Evolutionary conservation across 176 grass and related monocot species (phyloP), one percentile per base, ranked within the genome.

Genomic region (Triticum dicoccoides): DNA sequence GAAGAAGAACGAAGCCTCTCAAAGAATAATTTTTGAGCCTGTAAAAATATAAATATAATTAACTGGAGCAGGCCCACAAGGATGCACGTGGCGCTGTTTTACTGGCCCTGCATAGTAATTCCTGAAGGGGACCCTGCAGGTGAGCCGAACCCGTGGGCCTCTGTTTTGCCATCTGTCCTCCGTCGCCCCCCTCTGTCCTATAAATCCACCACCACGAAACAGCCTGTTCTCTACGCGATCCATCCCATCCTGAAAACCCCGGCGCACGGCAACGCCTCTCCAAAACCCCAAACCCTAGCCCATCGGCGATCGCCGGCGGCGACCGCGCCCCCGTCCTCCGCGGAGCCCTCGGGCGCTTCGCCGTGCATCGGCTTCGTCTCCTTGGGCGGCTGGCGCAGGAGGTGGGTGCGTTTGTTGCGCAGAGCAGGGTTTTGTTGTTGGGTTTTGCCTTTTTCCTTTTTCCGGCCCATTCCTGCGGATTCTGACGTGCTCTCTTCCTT

Each of bases 401-500:
- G 87, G 61, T 15, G 59, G 1, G 61, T 9, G 42, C 51, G 5
- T 54, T 54, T 54, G 51, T 54, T 54, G 15, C 0, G 41, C 11
- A 17, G 79, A 80, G 74, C 25, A 76, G 56, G 76, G 62, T 39
- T 88, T 38, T 12, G 1, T 12, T 10, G 18, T 23, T 21, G 42
- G 63, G 58, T 24, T 73, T 85, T 76, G 4, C 73, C 1, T 30
- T 30, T 25, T 24, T 9, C 11, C 20, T 18, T 75, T 52, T 76
- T 14, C 12, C 25, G 49, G 23, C 4, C 4, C 4, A 9, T 78
- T 71, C 62, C 35, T 17, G 54, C 17, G 5, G 27, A 65, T 82
- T 83, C 80, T 72, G 79, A 86, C 34, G 65, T 25, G 29, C 15
- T 52, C 27, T 47, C 24, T 69, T 86, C 62, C 37, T 69, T 37